Conservation (phyloP, 352 stramenopile species). For the Elongisporangium prolatum region DNA sequence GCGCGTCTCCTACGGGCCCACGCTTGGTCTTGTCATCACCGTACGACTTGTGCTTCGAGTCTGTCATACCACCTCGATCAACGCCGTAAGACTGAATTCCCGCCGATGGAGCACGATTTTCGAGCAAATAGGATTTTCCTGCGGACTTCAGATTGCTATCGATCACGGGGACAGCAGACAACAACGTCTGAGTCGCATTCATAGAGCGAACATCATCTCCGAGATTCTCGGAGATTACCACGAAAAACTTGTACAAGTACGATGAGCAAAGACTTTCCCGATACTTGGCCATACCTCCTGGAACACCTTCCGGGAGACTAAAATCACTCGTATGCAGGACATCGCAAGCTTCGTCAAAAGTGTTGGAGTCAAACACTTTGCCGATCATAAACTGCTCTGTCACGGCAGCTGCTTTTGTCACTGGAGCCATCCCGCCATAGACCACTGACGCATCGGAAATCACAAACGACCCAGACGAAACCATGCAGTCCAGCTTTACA, state of each 20-base stretch:
- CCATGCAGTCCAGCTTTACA: slow-evolving; percentile 65
- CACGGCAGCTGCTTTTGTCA: slow-evolving; percentile 46
- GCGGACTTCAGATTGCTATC: slow-evolving; percentile 38
- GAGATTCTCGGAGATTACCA: slow-evolving; percentile 61
- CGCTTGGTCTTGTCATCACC: slow-evolving; percentile 34
- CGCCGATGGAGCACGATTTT: slow-evolving; percentile 40
- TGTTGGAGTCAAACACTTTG: slow-evolving; percentile 72
- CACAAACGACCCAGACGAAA: slow-evolving; percentile 67
- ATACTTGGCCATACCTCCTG: slow-evolving; percentile 94
- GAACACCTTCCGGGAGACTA: slow-evolving; percentile 86
- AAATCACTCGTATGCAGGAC: slow-evolving; percentile 87
- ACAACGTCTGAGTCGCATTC: slow-evolving; percentile 4
- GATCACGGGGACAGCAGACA: slow-evolving; percentile 27
- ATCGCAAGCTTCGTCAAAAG: slow-evolving; percentile 80
- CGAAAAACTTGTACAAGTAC: slow-evolving; percentile 95
- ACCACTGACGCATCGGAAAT: slow-evolving; percentile 54
- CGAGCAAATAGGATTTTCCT: slow-evolving; percentile 50
- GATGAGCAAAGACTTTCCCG: slow-evolving; percentile 91
- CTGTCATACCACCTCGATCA: slow-evolving; percentile 56
- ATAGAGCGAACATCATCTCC: slow-evolving; percentile 24
- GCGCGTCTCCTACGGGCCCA: slow-evolving; percentile 80
- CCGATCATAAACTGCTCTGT: slow-evolving; percentile 75
- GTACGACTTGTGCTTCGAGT: slow-evolving; percentile 54
- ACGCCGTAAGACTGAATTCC: slow-evolving; percentile 56
- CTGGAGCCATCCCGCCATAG: slow-evolving; percentile 67